A percentile compares a stretch with the other conserved stretches of the same genome.
Conservation (phyloP, 2,329 filamentous ascomycete species). For the Talaromyces rugulosus region DNA sequence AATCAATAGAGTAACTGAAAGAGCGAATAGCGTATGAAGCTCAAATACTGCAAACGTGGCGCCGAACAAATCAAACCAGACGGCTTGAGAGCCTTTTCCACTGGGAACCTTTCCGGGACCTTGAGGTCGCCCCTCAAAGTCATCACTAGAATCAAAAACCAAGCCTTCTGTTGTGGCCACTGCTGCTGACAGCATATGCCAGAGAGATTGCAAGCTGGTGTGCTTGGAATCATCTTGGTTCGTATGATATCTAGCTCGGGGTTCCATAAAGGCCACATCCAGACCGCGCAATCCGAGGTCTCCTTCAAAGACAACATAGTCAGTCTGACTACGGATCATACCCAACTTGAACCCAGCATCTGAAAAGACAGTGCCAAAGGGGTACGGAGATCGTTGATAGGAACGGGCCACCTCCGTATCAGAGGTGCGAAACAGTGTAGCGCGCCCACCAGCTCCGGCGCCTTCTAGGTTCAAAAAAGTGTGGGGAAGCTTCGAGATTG, state of each 20-base stretch:
- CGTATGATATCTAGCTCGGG: constrained; percentile 84
- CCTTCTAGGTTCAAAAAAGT: constrained; percentile 95
- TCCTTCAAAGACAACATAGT: constrained; percentile 78
- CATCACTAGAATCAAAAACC: constrained; percentile 62
- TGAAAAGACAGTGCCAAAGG: constrained; percentile 78
- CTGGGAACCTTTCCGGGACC: constrained; percentile 62
- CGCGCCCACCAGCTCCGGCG: constrained; percentile 84
- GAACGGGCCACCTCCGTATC: constrained; percentile 80
- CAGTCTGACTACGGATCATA: constrained; percentile 78
- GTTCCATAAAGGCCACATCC: constrained; percentile 87
- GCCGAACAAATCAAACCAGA: constrained; percentile 95
- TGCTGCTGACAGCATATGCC: constrained; percentile 92
- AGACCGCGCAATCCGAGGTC: constrained; percentile 78
- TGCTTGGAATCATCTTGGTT: constrained; percentile 80
- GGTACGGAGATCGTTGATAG: constrained; percentile 67
- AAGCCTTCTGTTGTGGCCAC: constrained; percentile 69
- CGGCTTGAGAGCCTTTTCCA: constrained; percentile 63
- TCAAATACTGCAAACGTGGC: constrained; percentile 71
- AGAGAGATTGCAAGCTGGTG: constrained; percentile 63
- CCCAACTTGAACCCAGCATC: constrained; percentile 79
- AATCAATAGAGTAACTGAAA: constrained; percentile 78
- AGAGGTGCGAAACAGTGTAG: constrained; percentile 80
- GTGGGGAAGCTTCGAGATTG: constrained; percentile 72
- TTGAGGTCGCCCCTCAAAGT: constrained; percentile 59
- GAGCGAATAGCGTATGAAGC: constrained; percentile 79